These are phyloP conservation scores for Coleophoma crateriformis DNA, from an alignment of 2,329 filamentous ascomycete species.

Conservation along the genomic window DNA sequence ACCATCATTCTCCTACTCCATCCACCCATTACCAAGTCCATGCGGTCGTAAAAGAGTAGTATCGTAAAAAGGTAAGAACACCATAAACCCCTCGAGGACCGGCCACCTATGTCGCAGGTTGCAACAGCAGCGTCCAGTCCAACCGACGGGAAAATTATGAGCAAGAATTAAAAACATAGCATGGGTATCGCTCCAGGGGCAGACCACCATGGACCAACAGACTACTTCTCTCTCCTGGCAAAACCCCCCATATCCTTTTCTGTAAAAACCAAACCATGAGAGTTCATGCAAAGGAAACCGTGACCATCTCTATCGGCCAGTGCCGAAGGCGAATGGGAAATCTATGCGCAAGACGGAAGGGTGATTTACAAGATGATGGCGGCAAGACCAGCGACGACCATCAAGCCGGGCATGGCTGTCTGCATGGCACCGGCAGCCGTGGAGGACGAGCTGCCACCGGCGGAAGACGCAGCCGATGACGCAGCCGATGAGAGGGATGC, in stretches of 20 bases:
- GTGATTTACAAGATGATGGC: slow-evolving; percentile 23
- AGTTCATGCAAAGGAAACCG: slow-evolving; percentile 5
- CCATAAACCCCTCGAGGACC: not conserved
- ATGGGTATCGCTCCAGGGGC: slow-evolving; percentile 16
- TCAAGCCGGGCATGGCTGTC: slow-evolving; percentile 20
- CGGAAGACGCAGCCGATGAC: not conserved
- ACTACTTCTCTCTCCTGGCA: slow-evolving; percentile 5
- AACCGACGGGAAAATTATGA: slow-evolving; percentile 15
- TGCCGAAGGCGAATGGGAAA: no score
- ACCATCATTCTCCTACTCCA: not conserved
- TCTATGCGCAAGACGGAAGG: slow-evolving; percentile 7
- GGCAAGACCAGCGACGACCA: slow-evolving; percentile 23
- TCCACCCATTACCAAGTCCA: not conserved
- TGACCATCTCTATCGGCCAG: no score
- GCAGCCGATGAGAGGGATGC: not conserved
- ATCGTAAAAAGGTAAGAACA: slow-evolving; percentile 8
- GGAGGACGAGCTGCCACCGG: slow-evolving; percentile 8
- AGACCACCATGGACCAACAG: slow-evolving; percentile 3
- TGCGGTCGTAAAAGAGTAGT: slow-evolving; percentile 10
- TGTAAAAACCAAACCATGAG: not conserved
- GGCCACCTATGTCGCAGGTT: no score
- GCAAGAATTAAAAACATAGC: slow-evolving; percentile 15
- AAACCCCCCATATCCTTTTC: slow-evolving; percentile 5
- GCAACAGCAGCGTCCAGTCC: not conserved
- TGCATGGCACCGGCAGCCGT: slow-evolving; percentile 15